Evolutionary conservation across 768 basidiomycete species (phyloP), one percentile per base, ranked within the genome.

Genomic region (Coprinellus micaceus): DNA sequence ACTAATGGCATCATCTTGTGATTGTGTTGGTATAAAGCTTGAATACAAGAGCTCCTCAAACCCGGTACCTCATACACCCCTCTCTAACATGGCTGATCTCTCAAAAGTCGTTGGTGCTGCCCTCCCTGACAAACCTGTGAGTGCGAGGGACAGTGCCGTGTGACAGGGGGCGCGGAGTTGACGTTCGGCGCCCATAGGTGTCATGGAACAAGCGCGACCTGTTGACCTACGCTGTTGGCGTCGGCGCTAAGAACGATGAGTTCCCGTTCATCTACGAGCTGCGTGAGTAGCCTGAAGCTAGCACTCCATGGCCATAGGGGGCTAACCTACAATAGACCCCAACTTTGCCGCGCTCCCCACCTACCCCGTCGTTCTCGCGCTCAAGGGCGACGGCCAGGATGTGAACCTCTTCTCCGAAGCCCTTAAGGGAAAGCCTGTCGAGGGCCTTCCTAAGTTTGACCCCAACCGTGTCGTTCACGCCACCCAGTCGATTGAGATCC

Each of bases 151-250:
- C n/a, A n/a, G n/a, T n/a, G n/a, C n/a, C n/a, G n/a, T n/a, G n/a
- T n/a, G n/a, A n/a, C n/a, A n/a, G n/a, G n/a, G n/a, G n/a, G n/a
- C n/a, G n/a, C n/a, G n/a, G n/a, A n/a, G n/a, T n/a, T n/a, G n/a
- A n/a, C n/a, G n/a, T n/a, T n/a, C n/a, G n/a, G n/a, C n/a, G n/a
- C n/a, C 17, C 25, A 2, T 45, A 92, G 89, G 91, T 91, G 24
- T 70, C 81, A 1, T 94, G 92, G 92, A 91, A 89, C 66, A 85
- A 86, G 71, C 82, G 91, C 50, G 92, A 94, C 70, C 72, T 93
- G 17, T 72, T 94, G 57, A 80, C 83, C 1, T 94, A 93, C 61
- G 88, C 89, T 12, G 74, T 84, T 24, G 90, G 89, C 13, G 85
- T 94, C 36, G 93, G 92, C 13, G 90, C 90, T 15, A 91, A 90